phyloP scores from a whole-genome alignment of 352 stramenopile species.

The Pelagophyceae sp. region DNA sequence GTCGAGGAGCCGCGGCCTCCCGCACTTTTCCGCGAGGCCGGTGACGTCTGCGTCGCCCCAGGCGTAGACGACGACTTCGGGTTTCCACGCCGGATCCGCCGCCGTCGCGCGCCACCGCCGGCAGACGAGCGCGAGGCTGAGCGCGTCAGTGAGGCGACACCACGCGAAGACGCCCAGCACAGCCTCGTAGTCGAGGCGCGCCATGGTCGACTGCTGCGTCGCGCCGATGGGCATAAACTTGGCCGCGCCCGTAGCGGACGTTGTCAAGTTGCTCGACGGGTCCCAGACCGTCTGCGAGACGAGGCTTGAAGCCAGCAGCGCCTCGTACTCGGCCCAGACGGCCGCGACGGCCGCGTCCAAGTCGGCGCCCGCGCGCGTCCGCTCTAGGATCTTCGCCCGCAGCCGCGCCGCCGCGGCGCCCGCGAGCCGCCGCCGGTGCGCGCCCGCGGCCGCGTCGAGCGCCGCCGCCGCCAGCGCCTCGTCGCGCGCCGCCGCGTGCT shows the following conservation, averaged over 20 bases:
- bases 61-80: neutral
- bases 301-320: too few relatives aligned
- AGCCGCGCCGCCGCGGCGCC: neutral
- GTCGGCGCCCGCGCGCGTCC: neutral
- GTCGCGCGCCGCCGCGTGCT: too few relatives aligned
- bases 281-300: slow-evolving; percentile 13
- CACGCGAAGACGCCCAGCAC: neutral
- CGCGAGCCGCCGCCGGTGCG: neutral
- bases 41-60: neutral
- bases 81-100: neutral
- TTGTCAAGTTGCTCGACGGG: neutral
- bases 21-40: neutral
- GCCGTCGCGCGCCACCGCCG: neutral
- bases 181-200: neutral
- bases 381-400: neutral
- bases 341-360: neutral
- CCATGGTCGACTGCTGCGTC: neutral
- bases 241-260: neutral
- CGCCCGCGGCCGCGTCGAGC: neutral
- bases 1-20: neutral
- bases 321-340: neutral
- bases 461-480: too few relatives aligned
- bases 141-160: neutral
- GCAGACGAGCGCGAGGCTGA: neutral
- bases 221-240: slow-evolving; percentile 13